phyloP scores from a whole-genome alignment of 2,329 filamentous ascomycete species.

The Talaromyces marneffei region DNA sequence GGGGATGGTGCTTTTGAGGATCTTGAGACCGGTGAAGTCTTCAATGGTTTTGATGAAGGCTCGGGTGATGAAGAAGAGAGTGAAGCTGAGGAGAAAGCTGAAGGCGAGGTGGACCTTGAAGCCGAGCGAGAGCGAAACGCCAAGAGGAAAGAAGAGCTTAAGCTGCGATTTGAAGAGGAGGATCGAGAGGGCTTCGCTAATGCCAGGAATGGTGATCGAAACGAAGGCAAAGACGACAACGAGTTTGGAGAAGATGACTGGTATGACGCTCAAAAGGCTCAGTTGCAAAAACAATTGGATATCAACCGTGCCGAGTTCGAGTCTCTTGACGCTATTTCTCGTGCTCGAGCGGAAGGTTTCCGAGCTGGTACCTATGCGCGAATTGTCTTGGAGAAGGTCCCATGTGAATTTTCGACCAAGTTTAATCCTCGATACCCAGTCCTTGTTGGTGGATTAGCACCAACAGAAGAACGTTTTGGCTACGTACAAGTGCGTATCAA shows the following conservation, averaged over 20 bases:
- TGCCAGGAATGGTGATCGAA: conserved; percentile 78
- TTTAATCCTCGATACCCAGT: conserved; percentile 81
- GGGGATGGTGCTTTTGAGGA: conserved; percentile 82
- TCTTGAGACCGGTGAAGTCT: conserved; percentile 66
- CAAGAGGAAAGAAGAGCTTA: conserved; percentile 86
- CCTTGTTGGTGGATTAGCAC: conserved; percentile 81
- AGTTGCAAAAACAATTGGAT: conserved; percentile 88
- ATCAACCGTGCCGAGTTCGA: conserved; percentile 96
- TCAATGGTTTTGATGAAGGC: conserved; percentile 51
- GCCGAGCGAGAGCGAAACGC: conserved; percentile 89
- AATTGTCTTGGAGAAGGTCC: conserved; percentile 81
- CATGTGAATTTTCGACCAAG: conserved; percentile 77
- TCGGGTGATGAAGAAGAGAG: conserved; percentile 29
- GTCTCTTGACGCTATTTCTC: conserved; percentile 74
- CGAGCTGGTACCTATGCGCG: conserved; percentile 89
- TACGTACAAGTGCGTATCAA: conserved; percentile 96
- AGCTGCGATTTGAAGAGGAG: conserved; percentile 91
- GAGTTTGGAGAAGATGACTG: conserved; percentile 97
- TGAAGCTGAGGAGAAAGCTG: conserved; percentile 27
- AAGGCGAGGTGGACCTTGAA: conserved; percentile 55
- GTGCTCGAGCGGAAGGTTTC: conserved; percentile 80
- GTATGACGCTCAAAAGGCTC: conserved; percentile 95
- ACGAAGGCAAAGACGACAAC: conserved; percentile 60
- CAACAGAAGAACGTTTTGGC: conserved; percentile 92
- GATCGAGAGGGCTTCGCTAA: conserved; percentile 85